Evolutionary conservation across 768 basidiomycete species (phyloP).

Genomic region (Steccherinum ochraceum): DNA sequence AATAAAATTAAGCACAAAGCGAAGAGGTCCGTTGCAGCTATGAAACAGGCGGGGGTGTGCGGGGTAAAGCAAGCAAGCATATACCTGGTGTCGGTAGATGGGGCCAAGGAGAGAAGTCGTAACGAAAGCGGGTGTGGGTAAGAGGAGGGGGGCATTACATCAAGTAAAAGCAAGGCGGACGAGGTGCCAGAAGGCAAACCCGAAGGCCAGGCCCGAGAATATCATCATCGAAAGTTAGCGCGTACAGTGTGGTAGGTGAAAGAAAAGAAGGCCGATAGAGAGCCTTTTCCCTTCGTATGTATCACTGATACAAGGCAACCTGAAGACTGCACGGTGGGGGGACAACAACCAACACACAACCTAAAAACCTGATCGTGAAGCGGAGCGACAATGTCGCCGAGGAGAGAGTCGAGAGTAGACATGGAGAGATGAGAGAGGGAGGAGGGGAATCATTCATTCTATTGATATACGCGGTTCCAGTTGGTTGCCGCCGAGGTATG

Average conservation of each 20-base stretch:
- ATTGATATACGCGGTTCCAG: conserved; percentile 69
- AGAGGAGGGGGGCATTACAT: background rate
- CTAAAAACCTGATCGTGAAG: conserved; percentile 1
- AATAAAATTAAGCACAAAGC: background rate
- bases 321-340: background rate
- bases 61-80: background rate
- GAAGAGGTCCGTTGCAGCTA: background rate
- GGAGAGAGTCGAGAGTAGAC: background rate
- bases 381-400: background rate
- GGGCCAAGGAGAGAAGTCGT: too few relatives aligned
- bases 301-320: background rate
- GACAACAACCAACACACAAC: background rate
- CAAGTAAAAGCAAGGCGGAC: background rate
- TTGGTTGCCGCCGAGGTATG: conserved; percentile 48
- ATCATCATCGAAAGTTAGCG: too few relatives aligned
- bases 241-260: too few relatives aligned
- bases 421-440: background rate
- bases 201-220: too few relatives aligned
- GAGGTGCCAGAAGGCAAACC: too few relatives aligned
- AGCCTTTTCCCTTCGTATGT: background rate
- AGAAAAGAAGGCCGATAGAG: too few relatives aligned
- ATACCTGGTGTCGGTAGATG: too few relatives aligned
- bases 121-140: too few relatives aligned
- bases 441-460: conserved; percentile 54
- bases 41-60: background rate